Evolutionary conservation across 495 filamentous ascomycete genomes (phyloP).

Genomic region (Aspergillus panamensis): DNA sequence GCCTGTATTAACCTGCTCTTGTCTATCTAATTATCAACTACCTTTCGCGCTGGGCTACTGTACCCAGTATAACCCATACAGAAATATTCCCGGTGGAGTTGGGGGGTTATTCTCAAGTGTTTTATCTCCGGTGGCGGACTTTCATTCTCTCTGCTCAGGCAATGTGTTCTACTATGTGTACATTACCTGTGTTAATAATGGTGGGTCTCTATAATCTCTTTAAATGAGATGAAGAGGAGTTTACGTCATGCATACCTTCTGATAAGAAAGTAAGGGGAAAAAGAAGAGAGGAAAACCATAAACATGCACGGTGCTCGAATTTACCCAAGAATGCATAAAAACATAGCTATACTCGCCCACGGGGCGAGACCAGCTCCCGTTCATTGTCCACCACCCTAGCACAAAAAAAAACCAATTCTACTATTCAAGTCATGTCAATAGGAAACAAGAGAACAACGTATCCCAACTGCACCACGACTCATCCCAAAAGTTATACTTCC

Average conservation of each 20-base stretch:
- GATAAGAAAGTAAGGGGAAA: constrained; percentile 4
- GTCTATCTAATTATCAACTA: neutral
- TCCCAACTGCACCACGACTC: constrained; percentile 8
- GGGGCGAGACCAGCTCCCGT: constrained; percentile 14
- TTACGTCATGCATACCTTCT: constrained; percentile 8
- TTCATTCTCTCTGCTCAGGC: neutral
- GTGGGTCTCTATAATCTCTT: constrained; percentile 7
- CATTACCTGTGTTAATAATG: constrained; percentile 4
- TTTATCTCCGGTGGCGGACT: neutral
- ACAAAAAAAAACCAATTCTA: constrained; percentile 17
- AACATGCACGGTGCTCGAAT: constrained; percentile 16
- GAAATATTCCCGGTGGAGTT: constrained; percentile 1
- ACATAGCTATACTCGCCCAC: constrained; percentile 17
- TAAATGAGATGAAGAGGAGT: neutral
- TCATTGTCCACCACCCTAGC: constrained; percentile 9
- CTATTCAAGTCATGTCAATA: constrained; percentile 21
- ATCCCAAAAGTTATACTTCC: constrained; percentile 7
- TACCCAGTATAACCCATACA: constrained; percentile 12
- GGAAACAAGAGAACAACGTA: constrained; percentile 13
- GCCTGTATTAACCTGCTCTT: constrained; percentile 59
- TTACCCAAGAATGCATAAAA: constrained; percentile 25
- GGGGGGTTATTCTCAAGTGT: neutral
- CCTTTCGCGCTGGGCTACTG: constrained; percentile 19
- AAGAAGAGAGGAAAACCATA: constrained; percentile 5
- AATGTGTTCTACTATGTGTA: constrained; percentile 3